Conservation (phyloP, 2,329 filamentous ascomycete genomes). For the Aspergillus melleus region DNA sequence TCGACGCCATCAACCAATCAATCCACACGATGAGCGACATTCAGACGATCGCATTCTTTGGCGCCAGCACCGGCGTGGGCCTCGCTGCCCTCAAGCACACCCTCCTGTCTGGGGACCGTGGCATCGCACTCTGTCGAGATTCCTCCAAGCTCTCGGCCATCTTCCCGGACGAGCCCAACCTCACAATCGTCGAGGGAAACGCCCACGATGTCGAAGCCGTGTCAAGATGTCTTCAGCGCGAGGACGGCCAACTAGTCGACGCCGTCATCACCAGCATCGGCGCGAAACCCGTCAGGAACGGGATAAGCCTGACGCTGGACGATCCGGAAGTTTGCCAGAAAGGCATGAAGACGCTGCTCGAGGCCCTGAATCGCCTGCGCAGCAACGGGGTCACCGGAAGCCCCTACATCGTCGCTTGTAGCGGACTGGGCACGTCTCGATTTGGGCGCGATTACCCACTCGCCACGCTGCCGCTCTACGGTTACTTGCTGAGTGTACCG, state of each 20-base stretch:
- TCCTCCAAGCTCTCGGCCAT: neutral
- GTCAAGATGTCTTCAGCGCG: neutral
- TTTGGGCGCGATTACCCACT: neutral
- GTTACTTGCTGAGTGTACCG: neutral
- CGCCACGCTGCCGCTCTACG: neutral
- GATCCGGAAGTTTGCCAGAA: neutral
- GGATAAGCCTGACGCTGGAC: neutral
- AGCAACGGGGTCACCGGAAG: neutral
- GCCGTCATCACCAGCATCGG: neutral
- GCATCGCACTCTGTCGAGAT: neutral
- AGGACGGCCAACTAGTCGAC: neutral
- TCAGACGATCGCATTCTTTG: neutral
- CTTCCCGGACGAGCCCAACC: neutral
- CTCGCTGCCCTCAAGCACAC: neutral
- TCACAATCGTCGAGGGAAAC: neutral
- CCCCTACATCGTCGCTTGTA: neutral
- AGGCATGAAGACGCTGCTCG: neutral
- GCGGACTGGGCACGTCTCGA: neutral
- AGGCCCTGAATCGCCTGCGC: neutral
- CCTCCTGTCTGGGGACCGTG: neutral
- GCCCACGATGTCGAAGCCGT: neutral
- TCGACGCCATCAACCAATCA: neutral
- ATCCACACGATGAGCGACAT: neutral
- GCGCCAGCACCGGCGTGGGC: neutral
- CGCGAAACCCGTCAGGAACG: neutral